A percentile compares a stretch with the other conserved stretches of the same genome.
Evolutionary conservation across 116 monocot species (phyloP).

Genomic region (Phalaenopsis hybrid): DNA sequence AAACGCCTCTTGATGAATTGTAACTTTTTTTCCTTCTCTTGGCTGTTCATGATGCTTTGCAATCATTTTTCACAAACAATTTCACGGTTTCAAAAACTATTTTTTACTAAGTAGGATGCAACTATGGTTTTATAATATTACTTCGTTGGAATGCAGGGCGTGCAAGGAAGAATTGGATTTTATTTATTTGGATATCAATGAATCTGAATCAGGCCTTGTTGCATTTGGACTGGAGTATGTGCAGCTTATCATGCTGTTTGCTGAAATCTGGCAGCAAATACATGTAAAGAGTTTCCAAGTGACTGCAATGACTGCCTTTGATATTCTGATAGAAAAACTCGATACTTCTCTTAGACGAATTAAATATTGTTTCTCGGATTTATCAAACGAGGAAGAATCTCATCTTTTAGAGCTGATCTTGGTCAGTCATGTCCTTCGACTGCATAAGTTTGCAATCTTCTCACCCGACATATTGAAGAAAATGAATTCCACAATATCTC

Average conservation of each 20-base stretch:
- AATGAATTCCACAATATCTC: constrained; percentile 26
- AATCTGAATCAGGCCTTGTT: constrained; percentile 20
- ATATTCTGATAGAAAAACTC: constrained; percentile 49
- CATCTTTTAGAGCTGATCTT: constrained; percentile 62
- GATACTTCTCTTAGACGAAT: constrained; percentile 43
- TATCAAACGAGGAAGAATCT: constrained; percentile 37
- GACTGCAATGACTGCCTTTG: constrained; percentile 20
- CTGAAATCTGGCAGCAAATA: constrained; percentile 45
- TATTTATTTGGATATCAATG: constrained; percentile 29
- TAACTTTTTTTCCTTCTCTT: neutral
- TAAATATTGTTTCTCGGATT: constrained; percentile 48
- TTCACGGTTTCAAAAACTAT: neutral
- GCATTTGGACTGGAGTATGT: constrained; percentile 53
- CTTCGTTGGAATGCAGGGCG: constrained; percentile 37
- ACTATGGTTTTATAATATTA: no score
- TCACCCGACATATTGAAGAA: constrained; percentile 29
- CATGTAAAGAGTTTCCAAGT: constrained; percentile 19
- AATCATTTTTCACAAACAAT: neutral
- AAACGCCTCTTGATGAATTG: no score
- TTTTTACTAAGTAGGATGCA: neutral
- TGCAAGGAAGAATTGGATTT: constrained; percentile 60
- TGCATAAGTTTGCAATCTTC: constrained; percentile 20
- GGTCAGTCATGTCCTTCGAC: constrained; percentile 40
- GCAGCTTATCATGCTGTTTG: constrained; percentile 36
- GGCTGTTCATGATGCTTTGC: neutral